Evolutionary conservation across 768 basidiomycete species (phyloP).

Genomic region (Pleurotus tuber-regium): DNA sequence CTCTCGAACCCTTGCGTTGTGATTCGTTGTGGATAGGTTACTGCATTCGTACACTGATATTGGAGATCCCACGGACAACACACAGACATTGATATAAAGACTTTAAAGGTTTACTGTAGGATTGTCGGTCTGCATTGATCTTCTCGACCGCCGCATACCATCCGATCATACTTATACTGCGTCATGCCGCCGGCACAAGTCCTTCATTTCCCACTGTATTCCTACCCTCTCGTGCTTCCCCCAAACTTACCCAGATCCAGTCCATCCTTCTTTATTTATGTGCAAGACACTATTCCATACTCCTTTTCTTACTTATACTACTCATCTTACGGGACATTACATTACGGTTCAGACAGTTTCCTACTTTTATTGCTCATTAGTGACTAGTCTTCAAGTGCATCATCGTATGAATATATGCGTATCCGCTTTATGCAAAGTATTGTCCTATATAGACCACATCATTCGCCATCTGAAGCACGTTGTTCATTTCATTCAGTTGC

Average conservation of each 20-base stretch:
- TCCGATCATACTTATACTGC: too few species aligned
- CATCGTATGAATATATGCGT: too few species aligned
- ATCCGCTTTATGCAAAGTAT: too few species aligned
- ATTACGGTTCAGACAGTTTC: background rate
- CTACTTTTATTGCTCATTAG: background rate
- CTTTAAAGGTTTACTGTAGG: background rate
- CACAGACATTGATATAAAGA: background rate
- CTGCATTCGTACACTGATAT: constrained; percentile 7
- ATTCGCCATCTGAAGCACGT: too few species aligned
- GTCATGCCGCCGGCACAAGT: too few species aligned
- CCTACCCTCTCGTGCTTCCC: background rate
- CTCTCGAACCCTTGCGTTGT: background rate
- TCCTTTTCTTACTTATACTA: background rate
- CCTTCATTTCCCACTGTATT: background rate
- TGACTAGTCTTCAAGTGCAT: too few species aligned
- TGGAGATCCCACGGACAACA: constrained; percentile 1
- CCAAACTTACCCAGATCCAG: background rate
- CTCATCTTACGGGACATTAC: background rate
- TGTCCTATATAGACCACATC: too few species aligned
- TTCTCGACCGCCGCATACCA: background rate
- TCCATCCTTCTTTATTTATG: too few species aligned
- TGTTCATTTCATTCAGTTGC: too few species aligned
- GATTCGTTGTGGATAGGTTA: constrained; percentile 4
- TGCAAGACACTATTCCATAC: too few species aligned
- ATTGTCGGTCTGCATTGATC: background rate